Evolutionary conservation across 2,329 filamentous ascomycete species (phyloP).

Genomic region (Xylaria sp.): DNA sequence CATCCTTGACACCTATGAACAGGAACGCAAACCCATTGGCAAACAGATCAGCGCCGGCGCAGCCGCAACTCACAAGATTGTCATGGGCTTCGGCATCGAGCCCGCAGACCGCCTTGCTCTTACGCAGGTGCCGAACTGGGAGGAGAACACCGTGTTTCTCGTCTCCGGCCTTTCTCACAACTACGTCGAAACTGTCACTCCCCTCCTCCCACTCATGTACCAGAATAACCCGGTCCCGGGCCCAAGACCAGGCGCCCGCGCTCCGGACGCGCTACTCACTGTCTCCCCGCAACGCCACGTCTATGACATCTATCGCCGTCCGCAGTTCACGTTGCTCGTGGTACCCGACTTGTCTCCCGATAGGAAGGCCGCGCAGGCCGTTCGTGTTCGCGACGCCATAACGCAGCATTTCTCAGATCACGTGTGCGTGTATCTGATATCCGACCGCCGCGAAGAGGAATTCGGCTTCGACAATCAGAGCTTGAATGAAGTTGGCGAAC

Average conservation of each 20-base stretch:
- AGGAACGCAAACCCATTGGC: constrained; percentile 24
- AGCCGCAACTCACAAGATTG: constrained; percentile 14
- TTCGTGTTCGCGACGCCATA: not conserved
- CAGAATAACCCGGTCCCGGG: constrained; percentile 1
- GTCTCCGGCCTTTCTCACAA: constrained; percentile 12
- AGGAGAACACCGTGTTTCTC: not conserved
- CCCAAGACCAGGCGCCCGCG: not conserved
- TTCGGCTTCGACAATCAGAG: constrained; percentile 15
- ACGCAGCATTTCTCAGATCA: not conserved
- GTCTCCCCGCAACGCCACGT: constrained; percentile 5
- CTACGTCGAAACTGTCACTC: constrained; percentile 8
- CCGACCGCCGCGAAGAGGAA: constrained; percentile 9
- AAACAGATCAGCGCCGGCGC: constrained; percentile 17
- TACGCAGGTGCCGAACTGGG: constrained; percentile 7
- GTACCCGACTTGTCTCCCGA: constrained; percentile 1
- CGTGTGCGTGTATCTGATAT: constrained; percentile 11
- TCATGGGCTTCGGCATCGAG: constrained; percentile 18
- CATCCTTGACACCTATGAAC: constrained; percentile 26
- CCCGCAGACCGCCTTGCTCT: not conserved
- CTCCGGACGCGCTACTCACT: constrained; percentile 5
- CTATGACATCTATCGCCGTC: constrained; percentile 11
- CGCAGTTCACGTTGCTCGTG: constrained; percentile 5
- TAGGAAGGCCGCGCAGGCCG: constrained; percentile 4
- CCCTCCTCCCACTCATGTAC: not conserved
- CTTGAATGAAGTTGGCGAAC: not conserved